Conservation (phyloP, 306 rosid species). For the Crataegus laevigata region DNA sequence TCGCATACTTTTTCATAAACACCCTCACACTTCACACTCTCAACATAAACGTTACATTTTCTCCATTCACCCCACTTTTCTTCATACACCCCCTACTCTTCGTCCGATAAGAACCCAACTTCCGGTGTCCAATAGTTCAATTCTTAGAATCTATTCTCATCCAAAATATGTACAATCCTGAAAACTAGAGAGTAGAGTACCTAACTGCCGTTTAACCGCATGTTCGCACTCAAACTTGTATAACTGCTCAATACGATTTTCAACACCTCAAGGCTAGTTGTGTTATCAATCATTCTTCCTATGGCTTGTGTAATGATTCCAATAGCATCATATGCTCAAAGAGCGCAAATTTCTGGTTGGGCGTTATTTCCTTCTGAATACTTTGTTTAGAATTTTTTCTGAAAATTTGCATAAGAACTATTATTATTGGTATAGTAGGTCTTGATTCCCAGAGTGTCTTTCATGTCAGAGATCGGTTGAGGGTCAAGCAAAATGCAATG, state of each 20-base stretch:
- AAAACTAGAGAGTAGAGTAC: conserved; percentile 25
- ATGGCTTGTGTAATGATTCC: conserved; percentile 27
- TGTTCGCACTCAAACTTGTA: conserved; percentile 42
- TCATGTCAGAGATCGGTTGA: conserved; percentile 27
- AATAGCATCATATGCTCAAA: conserved; percentile 52
- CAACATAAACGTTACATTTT: too few species aligned
- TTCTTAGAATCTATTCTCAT: conserved; percentile 33
- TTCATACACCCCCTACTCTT: too few species aligned
- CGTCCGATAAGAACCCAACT: conserved; percentile 20
- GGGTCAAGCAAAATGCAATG: conserved; percentile 34
- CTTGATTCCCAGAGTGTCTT: conserved; percentile 58
- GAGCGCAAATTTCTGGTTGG: conserved; percentile 41
- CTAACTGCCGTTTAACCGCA: conserved; percentile 27
- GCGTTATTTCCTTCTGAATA: conserved; percentile 37
- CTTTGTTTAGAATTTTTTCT: conserved; percentile 16
- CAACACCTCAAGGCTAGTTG: background rate
- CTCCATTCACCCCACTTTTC: too few species aligned
- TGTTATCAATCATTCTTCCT: conserved; percentile 11
- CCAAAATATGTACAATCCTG: conserved; percentile 32
- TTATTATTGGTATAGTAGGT: conserved; percentile 27
- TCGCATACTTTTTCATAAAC: too few species aligned
- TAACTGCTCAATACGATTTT: conserved; percentile 24
- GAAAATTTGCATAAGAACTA: conserved; percentile 24
- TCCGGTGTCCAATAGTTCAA: conserved; percentile 43
- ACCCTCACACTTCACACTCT: too few species aligned